Evolutionary conservation across 2,329 filamentous ascomycete genomes (phyloP).

Genomic region (Epichloe bromicola): DNA sequence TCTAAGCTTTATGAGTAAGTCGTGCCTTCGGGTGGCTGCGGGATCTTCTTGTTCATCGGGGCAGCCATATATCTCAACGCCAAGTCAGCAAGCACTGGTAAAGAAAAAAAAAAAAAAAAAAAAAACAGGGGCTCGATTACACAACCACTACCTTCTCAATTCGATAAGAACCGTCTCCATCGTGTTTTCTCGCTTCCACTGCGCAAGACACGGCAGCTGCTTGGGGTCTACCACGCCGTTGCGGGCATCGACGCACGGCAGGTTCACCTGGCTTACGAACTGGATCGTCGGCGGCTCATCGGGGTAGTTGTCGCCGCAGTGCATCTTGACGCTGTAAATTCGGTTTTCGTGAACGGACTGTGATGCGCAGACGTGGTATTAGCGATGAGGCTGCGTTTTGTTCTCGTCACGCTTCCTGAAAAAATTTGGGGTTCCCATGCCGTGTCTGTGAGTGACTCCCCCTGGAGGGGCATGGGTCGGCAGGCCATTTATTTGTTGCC

Average conservation of each 20-base stretch:
- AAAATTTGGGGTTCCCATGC: not conserved
- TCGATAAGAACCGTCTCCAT: constrained; percentile 92
- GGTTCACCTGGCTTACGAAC: constrained; percentile 88
- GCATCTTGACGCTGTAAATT: constrained; percentile 96
- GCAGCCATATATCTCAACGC: constrained; percentile 80
- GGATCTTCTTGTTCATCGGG: constrained; percentile 83
- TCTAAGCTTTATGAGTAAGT: constrained; percentile 22
- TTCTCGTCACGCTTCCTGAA: not conserved
- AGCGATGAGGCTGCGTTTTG: not conserved
- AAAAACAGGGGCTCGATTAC: not conserved
- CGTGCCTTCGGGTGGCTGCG: constrained; percentile 81
- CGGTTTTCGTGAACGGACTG: constrained; percentile 95
- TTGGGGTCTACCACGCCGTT: constrained; percentile 75
- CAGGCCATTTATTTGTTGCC: no score
- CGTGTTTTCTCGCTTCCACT: constrained; percentile 87
- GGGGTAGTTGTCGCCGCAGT: constrained; percentile 83
- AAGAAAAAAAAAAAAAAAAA: fast-evolving
- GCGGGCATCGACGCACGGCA: constrained; percentile 78
- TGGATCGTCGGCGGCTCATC: constrained; percentile 79
- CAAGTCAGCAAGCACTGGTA: not conserved
- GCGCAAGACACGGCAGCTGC: constrained; percentile 71
- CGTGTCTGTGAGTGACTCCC: no score
- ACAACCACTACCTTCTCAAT: constrained; percentile 49
- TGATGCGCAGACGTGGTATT: constrained; percentile 1
- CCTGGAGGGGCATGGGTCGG: no score